phyloP scores from a whole-genome alignment of 2,329 filamentous ascomycete species.

The Xylaria hypoxylon region DNA sequence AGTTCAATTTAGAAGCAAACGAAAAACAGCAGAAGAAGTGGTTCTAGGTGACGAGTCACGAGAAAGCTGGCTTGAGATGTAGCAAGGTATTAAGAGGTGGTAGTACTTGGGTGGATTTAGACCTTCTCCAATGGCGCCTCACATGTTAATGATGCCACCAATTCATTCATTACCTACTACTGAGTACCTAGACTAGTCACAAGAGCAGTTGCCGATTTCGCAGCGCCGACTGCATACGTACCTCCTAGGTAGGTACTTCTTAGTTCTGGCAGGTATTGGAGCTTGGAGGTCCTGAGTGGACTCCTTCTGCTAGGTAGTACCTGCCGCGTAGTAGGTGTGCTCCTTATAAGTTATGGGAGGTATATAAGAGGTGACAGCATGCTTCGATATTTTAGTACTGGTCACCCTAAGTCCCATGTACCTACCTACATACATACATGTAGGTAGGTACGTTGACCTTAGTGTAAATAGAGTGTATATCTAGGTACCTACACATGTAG shows the following conservation, averaged over 20 bases:
- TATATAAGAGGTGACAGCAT: too few species aligned
- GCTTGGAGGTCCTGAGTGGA: neutral
- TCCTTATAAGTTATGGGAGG: too few species aligned
- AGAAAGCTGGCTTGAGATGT: neutral
- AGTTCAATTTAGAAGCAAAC: neutral
- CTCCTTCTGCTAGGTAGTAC: too few species aligned
- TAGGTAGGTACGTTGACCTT: too few species aligned
- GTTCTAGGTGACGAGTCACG: neutral
- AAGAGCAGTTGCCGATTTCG: slow-evolving; percentile 41
- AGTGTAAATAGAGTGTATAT: too few species aligned
- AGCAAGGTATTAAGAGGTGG: neutral
- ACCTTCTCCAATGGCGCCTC: slow-evolving; percentile 28
- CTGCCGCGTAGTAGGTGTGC: too few species aligned
- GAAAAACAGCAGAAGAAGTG: neutral
- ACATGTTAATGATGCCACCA: slow-evolving; percentile 32
- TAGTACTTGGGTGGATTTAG: neutral
- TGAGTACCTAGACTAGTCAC: too few species aligned
- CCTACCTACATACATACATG: too few species aligned
- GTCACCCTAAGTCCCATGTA: too few species aligned
- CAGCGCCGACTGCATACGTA: slow-evolving; percentile 16
- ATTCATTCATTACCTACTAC: slow-evolving; percentile 32
- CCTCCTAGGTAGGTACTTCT: too few species aligned
- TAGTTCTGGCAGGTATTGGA: neutral
- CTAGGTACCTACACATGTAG: neutral
- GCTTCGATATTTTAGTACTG: too few species aligned